Evolutionary conservation across 768 basidiomycete genomes (phyloP).

Genomic region (Xerocomus potaroensis): DNA sequence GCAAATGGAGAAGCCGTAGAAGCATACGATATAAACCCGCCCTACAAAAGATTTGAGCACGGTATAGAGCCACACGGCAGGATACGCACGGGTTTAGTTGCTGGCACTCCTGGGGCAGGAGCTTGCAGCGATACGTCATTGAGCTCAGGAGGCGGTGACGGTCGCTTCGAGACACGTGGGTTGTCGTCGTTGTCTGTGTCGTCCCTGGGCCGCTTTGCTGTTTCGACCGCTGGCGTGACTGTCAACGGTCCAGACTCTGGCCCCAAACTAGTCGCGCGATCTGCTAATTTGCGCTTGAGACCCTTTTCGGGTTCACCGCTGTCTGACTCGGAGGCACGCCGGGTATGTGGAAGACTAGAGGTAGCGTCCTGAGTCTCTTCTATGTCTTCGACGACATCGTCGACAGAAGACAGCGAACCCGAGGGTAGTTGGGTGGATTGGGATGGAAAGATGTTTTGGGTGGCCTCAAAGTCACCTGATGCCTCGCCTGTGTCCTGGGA

Average conservation of each 20-base stretch:
- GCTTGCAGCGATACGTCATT: slow-evolving; percentile 16
- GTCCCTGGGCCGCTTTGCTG: slow-evolving; percentile 57
- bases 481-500: slow-evolving; percentile 8
- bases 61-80: slow-evolving; percentile 5
- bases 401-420: slow-evolving; percentile 16
- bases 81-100: slow-evolving; percentile 46
- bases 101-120: slow-evolving; percentile 22
- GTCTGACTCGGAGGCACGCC: slow-evolving; percentile 42
- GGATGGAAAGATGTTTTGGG: slow-evolving; percentile 13
- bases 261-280: slow-evolving; percentile 63
- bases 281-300: slow-evolving; percentile 64
- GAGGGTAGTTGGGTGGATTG: slow-evolving; percentile 9
- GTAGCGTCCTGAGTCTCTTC: slow-evolving; percentile 30
- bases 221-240: slow-evolving; percentile 29
- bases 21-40: slow-evolving; percentile 80
- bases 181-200: slow-evolving; percentile 61
- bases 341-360: slow-evolving; percentile 22
- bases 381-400: slow-evolving; percentile 24
- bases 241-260: slow-evolving; percentile 33
- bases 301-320: slow-evolving; percentile 51
- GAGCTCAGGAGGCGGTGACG: slow-evolving; percentile 66
- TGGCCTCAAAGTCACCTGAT: slow-evolving; percentile 7
- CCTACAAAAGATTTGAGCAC: slow-evolving; percentile 33
- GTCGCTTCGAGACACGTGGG: slow-evolving; percentile 54
- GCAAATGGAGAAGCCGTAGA: slow-evolving; percentile 72